Evolutionary conservation across 768 basidiomycete genomes (phyloP).

Genomic region (Lentinula raphanica): DNA sequence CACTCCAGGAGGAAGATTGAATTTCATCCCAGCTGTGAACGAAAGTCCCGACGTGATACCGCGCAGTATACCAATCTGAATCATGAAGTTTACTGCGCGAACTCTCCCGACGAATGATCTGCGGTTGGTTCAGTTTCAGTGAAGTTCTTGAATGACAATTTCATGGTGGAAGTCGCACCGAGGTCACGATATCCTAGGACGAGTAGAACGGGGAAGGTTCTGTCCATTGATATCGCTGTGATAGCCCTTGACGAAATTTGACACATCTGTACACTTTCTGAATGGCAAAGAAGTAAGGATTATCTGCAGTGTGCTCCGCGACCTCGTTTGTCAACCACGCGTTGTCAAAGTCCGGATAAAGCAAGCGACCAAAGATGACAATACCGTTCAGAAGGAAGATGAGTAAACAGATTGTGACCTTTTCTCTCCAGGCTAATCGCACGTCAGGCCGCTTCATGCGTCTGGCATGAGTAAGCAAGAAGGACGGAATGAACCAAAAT

Average conservation of each 20-base stretch:
- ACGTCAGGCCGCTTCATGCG: conserved; percentile 94
- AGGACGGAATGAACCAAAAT: conserved; percentile 77
- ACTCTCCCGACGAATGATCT: conserved; percentile 67
- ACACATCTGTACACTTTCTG: conserved; percentile 81
- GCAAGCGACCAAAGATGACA: conserved; percentile 60
- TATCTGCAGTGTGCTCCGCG: conserved; percentile 58
- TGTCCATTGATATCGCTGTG: conserved; percentile 71
- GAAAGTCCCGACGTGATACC: conserved; percentile 77
- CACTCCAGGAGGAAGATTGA: conserved; percentile 41
- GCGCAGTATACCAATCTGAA: conserved; percentile 69
- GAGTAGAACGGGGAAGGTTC: conserved; percentile 74
- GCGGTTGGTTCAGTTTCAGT: conserved; percentile 56
- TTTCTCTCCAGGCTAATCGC: conserved; percentile 91
- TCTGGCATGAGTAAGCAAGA: conserved; percentile 61
- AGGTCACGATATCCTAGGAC: conserved; percentile 67
- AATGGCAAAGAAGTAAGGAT: conserved; percentile 82
- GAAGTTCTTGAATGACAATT: conserved; percentile 59
- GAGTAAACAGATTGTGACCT: conserved; percentile 81
- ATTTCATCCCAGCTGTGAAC: conserved; percentile 55
- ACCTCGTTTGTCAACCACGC: conserved; percentile 77
- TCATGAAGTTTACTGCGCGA: conserved; percentile 38
- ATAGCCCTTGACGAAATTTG: conserved; percentile 74
- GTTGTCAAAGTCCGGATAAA: conserved; percentile 85
- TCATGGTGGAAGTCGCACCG: conserved; percentile 38
- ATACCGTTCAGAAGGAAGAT: conserved; percentile 34